phyloP scores from a whole-genome alignment of 2,329 filamentous ascomycete genomes.

The Fusarium guadeloupense region DNA sequence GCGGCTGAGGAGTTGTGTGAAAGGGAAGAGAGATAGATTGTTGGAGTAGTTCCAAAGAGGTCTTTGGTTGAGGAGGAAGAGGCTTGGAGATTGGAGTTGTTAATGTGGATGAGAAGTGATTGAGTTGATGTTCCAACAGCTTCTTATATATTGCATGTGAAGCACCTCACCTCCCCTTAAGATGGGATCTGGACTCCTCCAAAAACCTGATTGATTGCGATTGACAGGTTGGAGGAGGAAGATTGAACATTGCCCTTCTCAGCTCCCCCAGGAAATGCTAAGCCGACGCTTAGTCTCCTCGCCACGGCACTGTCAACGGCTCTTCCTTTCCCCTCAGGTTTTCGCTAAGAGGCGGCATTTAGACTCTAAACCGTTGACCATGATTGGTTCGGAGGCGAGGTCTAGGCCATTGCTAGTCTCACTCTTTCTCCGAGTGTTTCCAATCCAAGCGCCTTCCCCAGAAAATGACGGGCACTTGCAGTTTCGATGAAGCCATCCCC shows the following conservation, averaged over 20 bases:
- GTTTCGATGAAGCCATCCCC: constrained; percentile 15
- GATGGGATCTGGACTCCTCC: constrained; percentile 2
- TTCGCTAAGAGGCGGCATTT: neutral
- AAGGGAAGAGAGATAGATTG: neutral
- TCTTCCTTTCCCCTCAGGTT: constrained; percentile 1
- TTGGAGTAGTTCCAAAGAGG: neutral
- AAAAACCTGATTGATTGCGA: constrained; percentile 3
- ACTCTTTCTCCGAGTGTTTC: constrained; percentile 3
- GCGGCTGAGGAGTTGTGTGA: neutral
- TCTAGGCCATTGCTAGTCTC: constrained; percentile 19
- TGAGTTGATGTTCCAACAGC: constrained; percentile 13
- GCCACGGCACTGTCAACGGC: neutral
- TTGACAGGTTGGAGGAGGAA: neutral
- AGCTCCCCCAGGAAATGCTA: neutral
- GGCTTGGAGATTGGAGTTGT: constrained; percentile 3
- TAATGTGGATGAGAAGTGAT: constrained; percentile 11
- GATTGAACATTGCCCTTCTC: constrained; percentile 18
- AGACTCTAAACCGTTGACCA: neutral
- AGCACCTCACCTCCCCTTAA: constrained; percentile 22
- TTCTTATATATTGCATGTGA: constrained; percentile 33
- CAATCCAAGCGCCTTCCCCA: constrained; percentile 10
- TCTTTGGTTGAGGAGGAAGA: neutral
- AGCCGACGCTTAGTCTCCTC: too few species aligned
- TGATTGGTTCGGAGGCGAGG: constrained; percentile 21
- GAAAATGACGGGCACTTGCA: constrained; percentile 10